Evolutionary conservation across 202 grass and related monocot genomes (phyloP), one percentile per base, ranked within the genome.

Genomic region (Cymbopogon flexuosus): DNA sequence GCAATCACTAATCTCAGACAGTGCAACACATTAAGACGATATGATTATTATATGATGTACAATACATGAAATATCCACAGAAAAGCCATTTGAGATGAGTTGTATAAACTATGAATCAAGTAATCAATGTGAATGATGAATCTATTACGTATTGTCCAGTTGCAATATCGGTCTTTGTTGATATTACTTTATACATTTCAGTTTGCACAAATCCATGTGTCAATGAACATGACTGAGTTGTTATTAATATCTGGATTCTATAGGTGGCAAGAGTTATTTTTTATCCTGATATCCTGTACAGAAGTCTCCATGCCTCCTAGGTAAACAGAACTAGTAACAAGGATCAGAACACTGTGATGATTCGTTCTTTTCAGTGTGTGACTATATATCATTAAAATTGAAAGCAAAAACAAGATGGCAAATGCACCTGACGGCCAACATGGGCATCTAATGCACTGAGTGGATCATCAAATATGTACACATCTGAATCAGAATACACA

Each of bases 391-490:
- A 36, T 71, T 63, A 83, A 86, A 74, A 84, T 39, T 66, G 21
- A 73, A 83, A 78, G 11, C 8, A 65, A n/a, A 31, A 62, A 49
- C 27, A 51, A 27, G 8, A 77, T 46, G 14, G 14, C 6, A 12
- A 13, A 75, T 68, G 43, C 88, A 99, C 96, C 92, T 99, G 92
- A 60, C 96, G 96, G 77, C 96, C 96, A 91, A 99, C 96, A 88
- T 96, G 92, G 67, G 96, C 96, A 86, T 99, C 96, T 69, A 99
- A 81, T 84, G 96, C 96, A 85, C 96, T 99, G 70, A 99, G 85
- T 68, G 96, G 96, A 79, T 99, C 96, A 84, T 99, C 96, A 91
- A 99, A 99, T 83, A 99, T 87, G 86, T 99, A 96, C 36, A 99
- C 88, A 64, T 99, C 96, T 84, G 96, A 93, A 87, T 96, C 85